Conservation (phyloP, 73 alveolate genomes). For the Halteria grandinella region DNA sequence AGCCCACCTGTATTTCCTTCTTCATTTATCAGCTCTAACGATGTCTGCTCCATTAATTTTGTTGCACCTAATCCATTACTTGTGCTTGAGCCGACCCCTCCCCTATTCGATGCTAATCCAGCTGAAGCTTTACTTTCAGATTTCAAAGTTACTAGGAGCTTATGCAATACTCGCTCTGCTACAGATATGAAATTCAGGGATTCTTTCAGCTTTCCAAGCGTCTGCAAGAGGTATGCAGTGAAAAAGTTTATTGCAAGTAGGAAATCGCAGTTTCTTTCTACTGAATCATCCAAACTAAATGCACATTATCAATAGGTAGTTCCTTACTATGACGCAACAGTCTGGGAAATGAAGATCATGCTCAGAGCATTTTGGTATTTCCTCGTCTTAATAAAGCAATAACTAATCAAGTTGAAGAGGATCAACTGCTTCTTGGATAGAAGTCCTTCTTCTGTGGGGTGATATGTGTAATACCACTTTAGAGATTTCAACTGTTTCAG, state of each 20-base stretch:
- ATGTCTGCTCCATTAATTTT: constrained; percentile 12
- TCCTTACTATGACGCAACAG: constrained; percentile 15
- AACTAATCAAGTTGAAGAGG: not conserved
- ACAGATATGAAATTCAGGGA: not conserved
- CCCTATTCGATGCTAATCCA: too few species aligned
- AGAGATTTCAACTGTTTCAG: not conserved
- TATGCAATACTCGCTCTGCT: not conserved
- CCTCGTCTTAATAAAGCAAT: not conserved
- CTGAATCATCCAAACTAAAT: not conserved
- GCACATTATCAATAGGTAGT: not conserved
- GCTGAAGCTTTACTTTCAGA: too few species aligned
- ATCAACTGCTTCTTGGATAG: not conserved
- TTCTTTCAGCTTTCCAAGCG: not conserved
- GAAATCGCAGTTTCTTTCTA: constrained; percentile 19
- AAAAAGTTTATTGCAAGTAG: not conserved
- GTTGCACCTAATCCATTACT: not conserved
- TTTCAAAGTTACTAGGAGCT: too few species aligned
- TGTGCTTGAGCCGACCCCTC: too few species aligned
- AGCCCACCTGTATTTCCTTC: not conserved
- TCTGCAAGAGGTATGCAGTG: not conserved
- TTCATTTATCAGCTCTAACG: not conserved
- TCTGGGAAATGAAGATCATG: constrained; percentile 5
- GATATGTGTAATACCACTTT: not conserved
- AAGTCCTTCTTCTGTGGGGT: not conserved
- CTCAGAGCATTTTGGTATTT: constrained; percentile 16